These are phyloP conservation scores for Metarhizium sp. DNA, from an alignment of 2,329 filamentous ascomycete genomes.

Conservation along the genomic window DNA sequence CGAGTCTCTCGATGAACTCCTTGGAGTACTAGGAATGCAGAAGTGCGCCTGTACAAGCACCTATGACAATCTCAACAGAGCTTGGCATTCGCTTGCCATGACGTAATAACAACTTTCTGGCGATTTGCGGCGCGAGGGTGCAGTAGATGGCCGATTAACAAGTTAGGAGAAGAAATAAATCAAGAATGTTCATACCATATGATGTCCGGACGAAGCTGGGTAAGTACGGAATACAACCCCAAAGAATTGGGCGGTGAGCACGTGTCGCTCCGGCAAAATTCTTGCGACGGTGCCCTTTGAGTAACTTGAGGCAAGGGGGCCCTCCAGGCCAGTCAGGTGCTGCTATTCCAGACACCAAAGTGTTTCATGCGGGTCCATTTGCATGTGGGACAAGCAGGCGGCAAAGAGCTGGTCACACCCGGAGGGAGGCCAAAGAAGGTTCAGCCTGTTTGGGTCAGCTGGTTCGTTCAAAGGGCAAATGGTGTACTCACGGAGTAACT, in stretches of 20 bases:
- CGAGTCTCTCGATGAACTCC: not conserved
- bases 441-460: not conserved
- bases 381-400: too few species aligned
- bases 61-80: not conserved
- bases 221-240: not conserved
- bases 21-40: not conserved
- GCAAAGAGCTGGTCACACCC: too few species aligned
- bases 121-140: not conserved
- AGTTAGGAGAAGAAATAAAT: not conserved
- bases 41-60: not conserved
- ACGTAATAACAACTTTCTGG: not conserved
- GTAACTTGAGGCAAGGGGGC: too few species aligned
- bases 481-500: too few species aligned
- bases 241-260: constrained; percentile 22
- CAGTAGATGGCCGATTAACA: not conserved
- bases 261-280: constrained; percentile 13
- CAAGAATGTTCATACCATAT: too few species aligned
- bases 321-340: too few species aligned
- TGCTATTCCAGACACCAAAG: too few species aligned
- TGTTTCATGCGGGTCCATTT: too few species aligned
- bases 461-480: not conserved
- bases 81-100: not conserved
- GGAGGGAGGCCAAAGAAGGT: too few species aligned
- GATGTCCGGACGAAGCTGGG: too few species aligned
- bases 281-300: not conserved